A percentile compares a stretch with the other conserved stretches of the same genome.
These are phyloP conservation scores for Aureobasidium sp. DNA, from an alignment of 2,329 filamentous ascomycete genomes.

Conservation along the genomic window DNA sequence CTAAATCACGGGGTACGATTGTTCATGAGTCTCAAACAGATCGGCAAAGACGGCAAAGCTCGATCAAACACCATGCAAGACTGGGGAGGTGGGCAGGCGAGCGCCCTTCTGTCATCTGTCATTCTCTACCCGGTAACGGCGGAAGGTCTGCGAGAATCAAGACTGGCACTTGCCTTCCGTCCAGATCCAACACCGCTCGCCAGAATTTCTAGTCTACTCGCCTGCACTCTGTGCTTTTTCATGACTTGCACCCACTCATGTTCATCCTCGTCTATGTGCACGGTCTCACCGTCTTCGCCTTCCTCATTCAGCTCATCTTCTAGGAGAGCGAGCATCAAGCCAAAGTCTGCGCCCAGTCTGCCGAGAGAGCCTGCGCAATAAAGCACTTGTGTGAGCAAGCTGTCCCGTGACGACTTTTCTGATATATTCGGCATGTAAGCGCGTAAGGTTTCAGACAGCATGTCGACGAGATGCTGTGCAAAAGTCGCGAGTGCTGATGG, in stretches of 20 bases:
- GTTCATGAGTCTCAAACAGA: not conserved
- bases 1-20: not conserved
- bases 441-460: conserved; percentile 68
- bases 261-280: conserved; percentile 46
- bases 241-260: conserved; percentile 83
- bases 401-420: conserved; percentile 74
- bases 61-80: not conserved
- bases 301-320: conserved; percentile 38
- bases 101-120: not conserved
- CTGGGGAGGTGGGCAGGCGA: not conserved
- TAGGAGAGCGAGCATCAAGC: conserved; percentile 67
- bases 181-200: conserved; percentile 34
- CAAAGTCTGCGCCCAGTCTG: conserved; percentile 84
- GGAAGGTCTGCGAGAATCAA: conserved; percentile 8
- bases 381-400: conserved; percentile 81
- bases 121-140: not conserved
- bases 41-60: conserved; percentile 4
- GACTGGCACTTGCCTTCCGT: conserved; percentile 16
- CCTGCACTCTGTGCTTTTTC: conserved; percentile 76
- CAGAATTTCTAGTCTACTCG: conserved; percentile 60
- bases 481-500: conserved; percentile 78
- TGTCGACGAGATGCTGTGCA: conserved; percentile 70
- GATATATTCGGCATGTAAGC: conserved; percentile 72
- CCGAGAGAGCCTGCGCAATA: conserved; percentile 91
- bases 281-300: conserved; percentile 56